phyloP scores from a whole-genome alignment of 768 basidiomycete species.

The Leucocoprinus sp. region DNA sequence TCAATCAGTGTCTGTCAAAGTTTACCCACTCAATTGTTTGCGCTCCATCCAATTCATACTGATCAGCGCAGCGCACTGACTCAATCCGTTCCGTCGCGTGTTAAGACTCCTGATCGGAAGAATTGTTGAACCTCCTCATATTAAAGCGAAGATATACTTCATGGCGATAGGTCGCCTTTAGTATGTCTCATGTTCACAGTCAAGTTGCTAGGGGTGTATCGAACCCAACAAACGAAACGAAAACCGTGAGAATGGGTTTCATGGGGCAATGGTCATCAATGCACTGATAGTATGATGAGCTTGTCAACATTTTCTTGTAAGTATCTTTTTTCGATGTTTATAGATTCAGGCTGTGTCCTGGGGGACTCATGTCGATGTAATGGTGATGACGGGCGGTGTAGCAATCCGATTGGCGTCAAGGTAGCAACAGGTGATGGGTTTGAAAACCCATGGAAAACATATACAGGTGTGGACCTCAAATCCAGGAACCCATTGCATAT shows the following conservation, averaged over 20 bases:
- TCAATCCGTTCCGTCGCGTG: constrained; percentile 2
- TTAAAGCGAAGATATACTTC: neutral
- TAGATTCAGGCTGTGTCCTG: neutral
- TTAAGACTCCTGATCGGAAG: constrained; percentile 8
- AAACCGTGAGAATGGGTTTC: neutral
- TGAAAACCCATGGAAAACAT: neutral
- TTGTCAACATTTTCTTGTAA: neutral
- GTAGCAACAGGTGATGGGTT: neutral
- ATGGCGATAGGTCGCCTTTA: neutral
- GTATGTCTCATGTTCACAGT: neutral
- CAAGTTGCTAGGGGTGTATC: neutral
- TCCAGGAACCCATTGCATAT: constrained; percentile 4
- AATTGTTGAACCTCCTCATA: neutral
- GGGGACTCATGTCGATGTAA: neutral
- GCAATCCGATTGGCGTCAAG: neutral
- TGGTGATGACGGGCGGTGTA: constrained; percentile 2
- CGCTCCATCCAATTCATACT: neutral
- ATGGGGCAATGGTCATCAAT: neutral
- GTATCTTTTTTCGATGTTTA: neutral
- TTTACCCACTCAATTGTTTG: too few relatives aligned
- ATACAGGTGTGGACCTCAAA: neutral
- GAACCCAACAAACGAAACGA: neutral
- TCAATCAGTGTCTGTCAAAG: too few relatives aligned
- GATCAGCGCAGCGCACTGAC: neutral
- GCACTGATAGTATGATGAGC: too few relatives aligned